Conservation (phyloP, 306 rosid genomes). For the Fagus crenata region DNA sequence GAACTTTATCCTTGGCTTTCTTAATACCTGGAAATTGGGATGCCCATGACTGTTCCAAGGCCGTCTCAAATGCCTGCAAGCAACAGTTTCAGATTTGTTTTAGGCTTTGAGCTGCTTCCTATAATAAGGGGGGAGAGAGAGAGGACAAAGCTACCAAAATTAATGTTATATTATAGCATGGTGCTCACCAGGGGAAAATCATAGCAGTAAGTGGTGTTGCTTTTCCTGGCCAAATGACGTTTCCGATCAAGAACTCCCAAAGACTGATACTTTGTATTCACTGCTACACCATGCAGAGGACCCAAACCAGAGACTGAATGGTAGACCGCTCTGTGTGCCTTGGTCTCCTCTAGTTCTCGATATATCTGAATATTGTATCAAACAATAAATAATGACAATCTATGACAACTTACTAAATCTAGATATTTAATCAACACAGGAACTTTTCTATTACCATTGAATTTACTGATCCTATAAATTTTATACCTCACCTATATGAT, state of each 20-base stretch:
- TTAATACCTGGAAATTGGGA: constrained; percentile 47
- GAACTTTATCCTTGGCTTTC: constrained; percentile 49
- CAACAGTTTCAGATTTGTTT: constrained; percentile 19
- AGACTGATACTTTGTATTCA: constrained; percentile 74
- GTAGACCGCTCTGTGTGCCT: constrained; percentile 61
- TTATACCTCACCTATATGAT: neutral
- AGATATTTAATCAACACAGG: neutral
- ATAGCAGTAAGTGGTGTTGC: constrained; percentile 91
- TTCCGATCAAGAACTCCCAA: constrained; percentile 78
- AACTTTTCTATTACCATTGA: neutral
- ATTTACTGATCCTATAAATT: neutral
- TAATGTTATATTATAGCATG: constrained; percentile 11
- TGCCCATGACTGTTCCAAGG: constrained; percentile 83
- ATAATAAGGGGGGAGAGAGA: neutral
- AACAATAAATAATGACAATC: constrained; percentile 29
- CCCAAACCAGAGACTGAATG: constrained; percentile 55
- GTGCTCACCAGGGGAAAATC: constrained; percentile 91
- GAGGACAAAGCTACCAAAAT: constrained; percentile 7
- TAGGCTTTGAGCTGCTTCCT: constrained; percentile 25
- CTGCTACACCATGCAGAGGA: constrained; percentile 73
- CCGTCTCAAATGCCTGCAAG: constrained; percentile 82
- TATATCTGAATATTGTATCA: constrained; percentile 58
- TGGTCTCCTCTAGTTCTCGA: constrained; percentile 69
- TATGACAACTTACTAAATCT: neutral
- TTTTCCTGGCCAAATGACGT: constrained; percentile 84